Percentiles rank a stretch among this genome's conserved stretches.
Conservation (phyloP, 2,329 filamentous ascomycete genomes). For the Arachnomyces sp. region DNA sequence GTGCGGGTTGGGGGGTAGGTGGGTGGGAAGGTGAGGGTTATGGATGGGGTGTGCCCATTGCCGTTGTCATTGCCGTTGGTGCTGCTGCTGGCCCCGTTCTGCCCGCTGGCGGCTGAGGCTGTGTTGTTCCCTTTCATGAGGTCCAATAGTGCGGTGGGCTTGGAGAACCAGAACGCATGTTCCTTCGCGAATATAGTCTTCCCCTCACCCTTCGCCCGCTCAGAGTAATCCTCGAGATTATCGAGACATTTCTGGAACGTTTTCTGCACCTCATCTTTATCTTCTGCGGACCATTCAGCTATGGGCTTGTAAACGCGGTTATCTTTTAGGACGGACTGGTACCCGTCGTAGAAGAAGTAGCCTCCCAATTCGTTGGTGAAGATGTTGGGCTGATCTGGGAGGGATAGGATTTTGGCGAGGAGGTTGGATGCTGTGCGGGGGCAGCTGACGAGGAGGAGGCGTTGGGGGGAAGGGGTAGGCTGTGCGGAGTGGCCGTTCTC, state of each 20-base stretch:
- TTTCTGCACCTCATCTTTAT: slow-evolving; percentile 16
- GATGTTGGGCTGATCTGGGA: slow-evolving; percentile 21
- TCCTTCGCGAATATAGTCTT: slow-evolving; percentile 31
- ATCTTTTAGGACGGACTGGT: slow-evolving; percentile 8
- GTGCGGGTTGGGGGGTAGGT: slow-evolving; percentile 12
- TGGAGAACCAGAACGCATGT: slow-evolving; percentile 23
- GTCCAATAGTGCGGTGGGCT: slow-evolving; percentile 15
- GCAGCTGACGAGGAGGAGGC: slow-evolving; percentile 18
- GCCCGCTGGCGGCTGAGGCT: background rate
- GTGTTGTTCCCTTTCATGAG: slow-evolving; percentile 6
- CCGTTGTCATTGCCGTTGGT: slow-evolving; percentile 10
- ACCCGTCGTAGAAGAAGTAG: slow-evolving; percentile 22
- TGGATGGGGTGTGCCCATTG: slow-evolving; percentile 12
- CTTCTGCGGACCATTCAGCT: slow-evolving; percentile 21
- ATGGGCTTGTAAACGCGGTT: slow-evolving; percentile 13
- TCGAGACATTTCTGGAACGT: slow-evolving; percentile 22
- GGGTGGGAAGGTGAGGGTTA: slow-evolving; percentile 21
- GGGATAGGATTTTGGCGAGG: slow-evolving; percentile 22
- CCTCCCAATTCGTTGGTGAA: slow-evolving; percentile 15
- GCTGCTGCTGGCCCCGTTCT: slow-evolving; percentile 1
- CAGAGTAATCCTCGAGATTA: slow-evolving; percentile 17
- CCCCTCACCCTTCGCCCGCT: slow-evolving; percentile 15
- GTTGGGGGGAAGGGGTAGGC: too few relatives aligned
- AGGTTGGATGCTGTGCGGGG: slow-evolving; percentile 28
- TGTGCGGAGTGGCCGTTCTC: too few relatives aligned